Conservation (phyloP, 345 rosid species). For the Populus nigra region DNA sequence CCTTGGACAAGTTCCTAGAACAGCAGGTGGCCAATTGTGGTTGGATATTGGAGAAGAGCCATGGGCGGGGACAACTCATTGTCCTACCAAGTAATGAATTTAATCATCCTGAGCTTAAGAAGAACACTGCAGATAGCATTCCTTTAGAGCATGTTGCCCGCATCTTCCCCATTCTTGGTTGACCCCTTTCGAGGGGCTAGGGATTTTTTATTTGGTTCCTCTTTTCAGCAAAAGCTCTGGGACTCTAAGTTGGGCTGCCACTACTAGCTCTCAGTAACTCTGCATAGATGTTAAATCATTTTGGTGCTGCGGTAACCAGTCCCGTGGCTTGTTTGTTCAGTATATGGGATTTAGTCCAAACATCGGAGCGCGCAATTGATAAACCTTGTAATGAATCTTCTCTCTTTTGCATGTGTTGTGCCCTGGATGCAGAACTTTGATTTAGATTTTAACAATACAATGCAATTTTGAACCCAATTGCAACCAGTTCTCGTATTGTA, state of each 20-base stretch:
- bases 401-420: background rate
- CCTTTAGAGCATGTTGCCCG: slow-evolving; percentile 85
- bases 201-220: background rate
- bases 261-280: background rate
- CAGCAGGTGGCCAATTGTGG: slow-evolving; percentile 61
- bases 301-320: background rate
- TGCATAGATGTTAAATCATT: background rate
- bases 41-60: slow-evolving; percentile 77
- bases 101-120: slow-evolving; percentile 88
- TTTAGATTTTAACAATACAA: background rate
- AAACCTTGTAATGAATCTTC: too few relatives aligned
- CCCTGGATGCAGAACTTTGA: background rate
- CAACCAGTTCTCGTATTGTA: background rate
- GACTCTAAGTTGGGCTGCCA: background rate
- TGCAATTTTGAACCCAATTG: background rate
- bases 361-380: background rate
- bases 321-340: background rate
- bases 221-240: background rate
- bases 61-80: slow-evolving; percentile 52
- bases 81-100: slow-evolving; percentile 62
- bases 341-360: background rate
- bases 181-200: slow-evolving; percentile 14
- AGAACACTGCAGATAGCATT: slow-evolving; percentile 54
- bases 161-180: slow-evolving; percentile 89
- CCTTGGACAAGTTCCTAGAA: slow-evolving; percentile 84